Conservation (phyloP, 176 grass and related monocot species). For the Tillandsia leiboldiana region DNA sequence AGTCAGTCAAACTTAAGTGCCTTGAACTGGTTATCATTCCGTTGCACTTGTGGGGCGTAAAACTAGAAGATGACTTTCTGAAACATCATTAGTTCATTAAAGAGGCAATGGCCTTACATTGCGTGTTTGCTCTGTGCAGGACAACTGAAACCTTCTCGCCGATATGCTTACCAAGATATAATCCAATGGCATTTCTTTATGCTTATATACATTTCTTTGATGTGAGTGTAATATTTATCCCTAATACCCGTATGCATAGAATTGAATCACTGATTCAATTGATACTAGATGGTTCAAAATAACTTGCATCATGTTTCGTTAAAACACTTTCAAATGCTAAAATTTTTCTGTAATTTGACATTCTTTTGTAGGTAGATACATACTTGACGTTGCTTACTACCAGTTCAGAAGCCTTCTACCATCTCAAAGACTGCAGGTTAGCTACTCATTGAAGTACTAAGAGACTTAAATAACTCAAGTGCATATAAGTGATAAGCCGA, state of each 20-base stretch:
- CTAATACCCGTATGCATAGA: background rate
- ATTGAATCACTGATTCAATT: background rate
- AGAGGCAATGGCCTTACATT: slow-evolving; percentile 13
- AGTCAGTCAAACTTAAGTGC: too few relatives aligned
- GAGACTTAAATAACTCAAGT: background rate
- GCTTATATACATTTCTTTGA: slow-evolving; percentile 96
- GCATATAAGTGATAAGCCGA: background rate
- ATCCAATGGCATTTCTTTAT: slow-evolving; percentile 91
- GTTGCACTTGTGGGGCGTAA: too few relatives aligned
- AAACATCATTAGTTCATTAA: background rate
- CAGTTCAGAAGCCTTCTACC: slow-evolving; percentile 84
- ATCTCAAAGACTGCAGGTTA: slow-evolving; percentile 92
- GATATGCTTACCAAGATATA: slow-evolving; percentile 99
- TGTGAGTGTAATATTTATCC: slow-evolving; percentile 47
- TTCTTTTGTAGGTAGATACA: slow-evolving; percentile 62
- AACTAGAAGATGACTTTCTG: background rate
- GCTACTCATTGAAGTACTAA: slow-evolving; percentile 1
- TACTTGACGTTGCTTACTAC: slow-evolving; percentile 70
- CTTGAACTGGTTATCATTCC: too few relatives aligned
- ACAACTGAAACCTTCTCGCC: slow-evolving; percentile 92
- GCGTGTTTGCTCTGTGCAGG: slow-evolving; percentile 34
- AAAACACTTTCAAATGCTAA: too few relatives aligned
- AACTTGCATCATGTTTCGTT: too few relatives aligned
- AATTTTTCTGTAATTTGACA: background rate
- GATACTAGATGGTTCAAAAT: too few relatives aligned